A percentile compares a stretch with the other conserved stretches of the same genome.
Conservation (phyloP, 768 basidiomycete species). For the Pisolithus marmoratus region DNA sequence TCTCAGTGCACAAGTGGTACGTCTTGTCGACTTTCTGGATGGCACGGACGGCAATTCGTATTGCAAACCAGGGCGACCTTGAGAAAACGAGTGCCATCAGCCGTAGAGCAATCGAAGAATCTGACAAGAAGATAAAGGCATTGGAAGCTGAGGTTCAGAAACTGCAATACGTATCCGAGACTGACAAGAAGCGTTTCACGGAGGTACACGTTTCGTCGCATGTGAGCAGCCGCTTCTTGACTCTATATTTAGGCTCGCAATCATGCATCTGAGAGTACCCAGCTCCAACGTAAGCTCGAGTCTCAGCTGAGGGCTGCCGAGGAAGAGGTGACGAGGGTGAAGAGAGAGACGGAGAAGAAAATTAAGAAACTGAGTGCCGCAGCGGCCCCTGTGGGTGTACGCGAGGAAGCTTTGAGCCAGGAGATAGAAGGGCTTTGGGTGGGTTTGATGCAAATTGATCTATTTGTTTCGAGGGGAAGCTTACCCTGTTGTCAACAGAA, state of each 20-base stretch:
- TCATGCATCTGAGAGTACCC: conserved; percentile 27
- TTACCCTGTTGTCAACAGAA: conserved; percentile 37
- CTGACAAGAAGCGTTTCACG: conserved; percentile 32
- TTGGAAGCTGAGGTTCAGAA: conserved; percentile 31
- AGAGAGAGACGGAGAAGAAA: conserved; percentile 50
- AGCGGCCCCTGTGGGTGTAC: conserved; percentile 23
- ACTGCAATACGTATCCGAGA: conserved; percentile 29
- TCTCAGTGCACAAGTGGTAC: conserved; percentile 54
- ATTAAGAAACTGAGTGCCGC: conserved; percentile 36
- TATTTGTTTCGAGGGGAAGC: neutral
- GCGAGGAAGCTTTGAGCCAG: conserved; percentile 34
- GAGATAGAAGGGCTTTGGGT: conserved; percentile 62
- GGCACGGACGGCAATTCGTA: neutral
- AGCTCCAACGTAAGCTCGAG: conserved; percentile 19
- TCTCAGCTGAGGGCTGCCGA: conserved; percentile 24
- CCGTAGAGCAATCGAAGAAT: conserved; percentile 25
- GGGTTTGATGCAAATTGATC: conserved; percentile 10
- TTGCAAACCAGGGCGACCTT: conserved; percentile 29
- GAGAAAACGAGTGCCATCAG: conserved; percentile 39
- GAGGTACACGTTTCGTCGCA: conserved; percentile 31
- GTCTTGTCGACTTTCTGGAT: conserved; percentile 14
- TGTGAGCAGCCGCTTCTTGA: neutral
- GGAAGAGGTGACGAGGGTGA: conserved; percentile 43
- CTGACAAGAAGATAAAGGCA: conserved; percentile 20
- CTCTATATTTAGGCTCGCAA: conserved; percentile 21